These are phyloP conservation scores for Colletotrichum siamense DNA, from an alignment of 2,329 filamentous ascomycete species.

Conservation along the genomic window DNA sequence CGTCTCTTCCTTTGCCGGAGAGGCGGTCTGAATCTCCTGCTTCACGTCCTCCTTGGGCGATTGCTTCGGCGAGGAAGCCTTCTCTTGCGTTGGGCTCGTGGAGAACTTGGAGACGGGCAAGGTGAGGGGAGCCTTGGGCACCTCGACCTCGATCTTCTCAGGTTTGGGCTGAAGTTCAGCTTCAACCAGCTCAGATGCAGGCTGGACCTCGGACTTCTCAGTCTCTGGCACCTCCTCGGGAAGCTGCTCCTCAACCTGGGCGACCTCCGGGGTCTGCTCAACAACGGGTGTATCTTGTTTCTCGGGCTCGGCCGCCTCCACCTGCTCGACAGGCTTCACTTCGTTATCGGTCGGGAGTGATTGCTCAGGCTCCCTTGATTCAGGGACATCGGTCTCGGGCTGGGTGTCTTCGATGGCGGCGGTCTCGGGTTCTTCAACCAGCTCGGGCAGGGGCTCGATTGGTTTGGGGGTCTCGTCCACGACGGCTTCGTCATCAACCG, in stretches of 20 bases:
- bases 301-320: conserved; percentile 23
- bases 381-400: not conserved
- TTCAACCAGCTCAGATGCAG: not conserved
- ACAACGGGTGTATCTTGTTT: conserved; percentile 15
- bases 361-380: not conserved
- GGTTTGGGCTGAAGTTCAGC: not conserved
- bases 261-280: not conserved
- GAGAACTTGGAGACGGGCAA: conserved; percentile 22
- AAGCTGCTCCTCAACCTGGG: not conserved
- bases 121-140: conserved; percentile 1
- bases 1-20: conserved; percentile 21
- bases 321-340: conserved; percentile 25
- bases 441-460: not conserved
- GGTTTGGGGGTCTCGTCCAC: conserved; percentile 24
- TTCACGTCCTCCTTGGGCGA: not conserved
- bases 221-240: not conserved
- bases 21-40: not conserved
- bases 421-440: not conserved
- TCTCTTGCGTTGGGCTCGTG: conserved; percentile 8
- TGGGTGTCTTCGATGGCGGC: not conserved
- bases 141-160: not conserved
- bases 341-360: conserved; percentile 22
- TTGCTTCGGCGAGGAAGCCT: not conserved
- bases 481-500: not conserved
- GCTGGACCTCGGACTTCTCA: not conserved